Base-by-base conservation (phyloP, 345 rosid genomes). In the Aurinia saxatilis region DNA sequence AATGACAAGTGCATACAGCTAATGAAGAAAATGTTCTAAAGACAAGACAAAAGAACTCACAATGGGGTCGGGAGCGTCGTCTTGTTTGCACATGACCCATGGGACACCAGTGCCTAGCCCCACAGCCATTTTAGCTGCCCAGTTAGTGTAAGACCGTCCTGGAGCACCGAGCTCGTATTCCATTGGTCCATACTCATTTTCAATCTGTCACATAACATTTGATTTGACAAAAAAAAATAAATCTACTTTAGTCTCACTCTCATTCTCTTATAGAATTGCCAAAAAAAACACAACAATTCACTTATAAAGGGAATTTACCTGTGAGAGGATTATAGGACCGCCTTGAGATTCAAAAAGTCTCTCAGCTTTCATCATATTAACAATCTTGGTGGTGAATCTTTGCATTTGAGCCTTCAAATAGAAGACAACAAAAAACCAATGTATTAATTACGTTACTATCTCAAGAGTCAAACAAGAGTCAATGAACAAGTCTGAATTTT, bases 31-130 rank as follows among this genome's bases (percentile, higher is more conserved):
- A 70, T 63, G 75, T 65, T 60, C 38, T 56, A 17, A 50, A 48
- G 60, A 75, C 52, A 44, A 61, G 72, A 66, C 67, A 53, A 59
- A 30, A 50, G 70, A 69, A 77, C 90, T 77, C 79, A 88, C 99
- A 75, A 90, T 59, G 72, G 97, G 93, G 77, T 95, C 97, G 0
- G 96, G 97, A 29, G 93, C 97, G 73, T 90, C 99, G 79, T 95
- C 99, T 83, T 95, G 97, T 81, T 95, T 95, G 90, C 99, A 95
- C 99, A 95, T 95, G 80, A 95, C 83, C 99, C 99, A 95, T 8
- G 99, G 97, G 75, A 95, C 99, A 72, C 99, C 99, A 31, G 99
- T 90, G 68, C 80, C 82, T 1, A 81, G 90, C 56, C 91, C 92
- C 70, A 90, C 88, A 48, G 97, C 99, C 99, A 95, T 90, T 45